These are phyloP conservation scores for Aspergillus melleus DNA, from an alignment of 2,329 filamentous ascomycete species.

Conservation along the genomic window DNA sequence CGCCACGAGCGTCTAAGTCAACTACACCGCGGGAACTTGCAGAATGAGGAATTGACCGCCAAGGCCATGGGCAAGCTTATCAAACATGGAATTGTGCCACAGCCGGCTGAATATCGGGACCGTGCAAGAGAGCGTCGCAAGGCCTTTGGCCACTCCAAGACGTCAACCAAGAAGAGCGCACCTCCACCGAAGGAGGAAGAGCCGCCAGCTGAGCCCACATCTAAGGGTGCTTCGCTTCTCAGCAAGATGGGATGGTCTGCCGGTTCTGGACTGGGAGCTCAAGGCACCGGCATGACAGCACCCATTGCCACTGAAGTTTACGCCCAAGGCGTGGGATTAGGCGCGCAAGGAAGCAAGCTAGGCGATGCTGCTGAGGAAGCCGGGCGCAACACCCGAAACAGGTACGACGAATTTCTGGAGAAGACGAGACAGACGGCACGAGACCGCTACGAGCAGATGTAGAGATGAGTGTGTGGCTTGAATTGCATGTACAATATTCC, in stretches of 20 bases:
- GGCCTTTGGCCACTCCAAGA: conserved; percentile 41
- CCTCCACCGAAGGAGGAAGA: conserved; percentile 32
- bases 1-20: conserved; percentile 61
- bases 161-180: conserved; percentile 20
- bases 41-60: conserved; percentile 49
- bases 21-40: conserved; percentile 57
- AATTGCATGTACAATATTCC: not conserved
- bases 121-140: conserved; percentile 48
- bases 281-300: conserved; percentile 49
- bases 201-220: conserved; percentile 32
- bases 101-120: conserved; percentile 46
- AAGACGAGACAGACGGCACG: conserved; percentile 49
- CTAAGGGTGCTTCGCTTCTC: conserved; percentile 52
- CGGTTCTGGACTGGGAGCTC: conserved; percentile 49
- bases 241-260: conserved; percentile 54
- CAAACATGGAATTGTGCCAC: conserved; percentile 42
- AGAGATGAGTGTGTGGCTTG: conserved; percentile 2
- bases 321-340: conserved; percentile 51
- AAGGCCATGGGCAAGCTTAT: conserved; percentile 44
- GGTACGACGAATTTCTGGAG: conserved; percentile 50
- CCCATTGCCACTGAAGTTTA: conserved; percentile 52
- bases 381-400: conserved; percentile 47
- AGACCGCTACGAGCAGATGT: conserved; percentile 49
- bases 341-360: conserved; percentile 50
- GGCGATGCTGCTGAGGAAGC: conserved; percentile 52